These are phyloP conservation scores for Caulochytrium protostelioides DNA, from an alignment of 371 early-diverging fungal species.

Conservation along the genomic window DNA sequence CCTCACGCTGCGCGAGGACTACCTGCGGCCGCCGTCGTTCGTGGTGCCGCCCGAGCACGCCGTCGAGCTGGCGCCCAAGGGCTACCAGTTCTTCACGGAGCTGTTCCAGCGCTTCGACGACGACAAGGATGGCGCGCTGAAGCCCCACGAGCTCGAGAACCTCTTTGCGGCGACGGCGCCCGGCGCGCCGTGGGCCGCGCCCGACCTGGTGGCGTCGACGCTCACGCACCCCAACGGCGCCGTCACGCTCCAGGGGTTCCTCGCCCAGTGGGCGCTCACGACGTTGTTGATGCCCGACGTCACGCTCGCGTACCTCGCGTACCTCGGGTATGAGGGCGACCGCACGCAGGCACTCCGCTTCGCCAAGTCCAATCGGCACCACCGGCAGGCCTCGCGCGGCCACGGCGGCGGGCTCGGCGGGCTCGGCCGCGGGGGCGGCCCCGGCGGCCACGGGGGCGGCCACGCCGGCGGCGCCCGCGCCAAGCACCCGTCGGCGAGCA, in stretches of 20 bases:
- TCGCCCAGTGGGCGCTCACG: constrained; percentile 96
- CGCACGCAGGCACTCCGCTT: too few relatives aligned
- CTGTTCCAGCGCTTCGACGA: constrained; percentile 78
- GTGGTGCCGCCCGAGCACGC: constrained; percentile 74
- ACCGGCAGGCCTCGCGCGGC: not conserved
- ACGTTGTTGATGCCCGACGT: constrained; percentile 69
- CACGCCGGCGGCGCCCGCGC: too few relatives aligned
- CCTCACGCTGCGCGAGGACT: constrained; percentile 66
- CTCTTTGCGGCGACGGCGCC: constrained; percentile 74
- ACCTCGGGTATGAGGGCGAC: constrained; percentile 77
- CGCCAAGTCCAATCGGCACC: too few relatives aligned
- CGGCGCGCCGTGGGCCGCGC: constrained; percentile 66
- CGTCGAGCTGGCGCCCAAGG: constrained; percentile 76
- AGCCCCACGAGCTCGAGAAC: constrained; percentile 53
- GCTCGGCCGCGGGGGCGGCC: too few relatives aligned
- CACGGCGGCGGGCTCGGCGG: not conserved
- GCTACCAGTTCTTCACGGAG: constrained; percentile 86
- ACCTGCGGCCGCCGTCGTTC: constrained; percentile 51
- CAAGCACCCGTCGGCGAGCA: too few relatives aligned
- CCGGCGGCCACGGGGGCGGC: too few relatives aligned
- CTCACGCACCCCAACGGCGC: constrained; percentile 68
- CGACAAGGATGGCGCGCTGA: constrained; percentile 88
- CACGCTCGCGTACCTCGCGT: constrained; percentile 77
- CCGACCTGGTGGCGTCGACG: constrained; percentile 72
- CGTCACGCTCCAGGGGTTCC: constrained; percentile 82